Percentiles rank a stretch among this genome's conserved stretches.
These are phyloP conservation scores for Wickerhamiella allomyrinae DNA, from an alignment of 805 yeast genomes.

Conservation along the genomic window DNA sequence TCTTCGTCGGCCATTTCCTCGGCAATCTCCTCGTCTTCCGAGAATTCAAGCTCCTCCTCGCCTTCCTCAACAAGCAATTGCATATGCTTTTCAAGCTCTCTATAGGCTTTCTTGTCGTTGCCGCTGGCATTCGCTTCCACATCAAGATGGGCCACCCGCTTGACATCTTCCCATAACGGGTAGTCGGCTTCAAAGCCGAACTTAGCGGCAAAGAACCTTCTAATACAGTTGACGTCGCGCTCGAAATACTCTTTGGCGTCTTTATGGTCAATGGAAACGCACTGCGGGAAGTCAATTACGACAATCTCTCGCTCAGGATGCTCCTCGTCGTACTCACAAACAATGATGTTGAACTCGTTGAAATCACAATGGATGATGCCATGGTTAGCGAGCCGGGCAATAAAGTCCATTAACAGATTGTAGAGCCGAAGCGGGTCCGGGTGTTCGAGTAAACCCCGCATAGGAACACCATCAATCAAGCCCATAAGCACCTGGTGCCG, in stretches of 20 bases:
- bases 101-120: conserved; percentile 41
- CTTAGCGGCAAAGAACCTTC: conserved; percentile 66
- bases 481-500: conserved; percentile 93
- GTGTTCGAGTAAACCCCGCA: conserved; percentile 69
- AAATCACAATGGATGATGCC: conserved; percentile 96
- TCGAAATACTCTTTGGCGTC: conserved; percentile 82
- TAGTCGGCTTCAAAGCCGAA: conserved; percentile 72
- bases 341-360: conserved; percentile 91
- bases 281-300: conserved; percentile 96
- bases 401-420: conserved; percentile 73
- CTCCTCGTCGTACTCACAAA: conserved; percentile 35
- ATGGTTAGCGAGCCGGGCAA: conserved; percentile 65
- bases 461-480: conserved; percentile 73
- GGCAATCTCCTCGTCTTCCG: conserved; percentile 24
- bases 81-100: conserved; percentile 67
- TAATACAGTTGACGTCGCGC: conserved; percentile 85
- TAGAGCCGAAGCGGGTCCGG: conserved; percentile 57
- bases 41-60: conserved; percentile 27
- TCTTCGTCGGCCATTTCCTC: conserved; percentile 26
- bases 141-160: conserved; percentile 57
- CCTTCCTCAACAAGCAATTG: conserved; percentile 23
- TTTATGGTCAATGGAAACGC: conserved; percentile 80
- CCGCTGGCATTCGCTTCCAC: conserved; percentile 89
- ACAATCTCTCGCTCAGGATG: conserved; percentile 53
- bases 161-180: conserved; percentile 68